phyloP scores from a whole-genome alignment of 225 moss, liverwort and hornwort species.

The Antitrichia curtipendula region DNA sequence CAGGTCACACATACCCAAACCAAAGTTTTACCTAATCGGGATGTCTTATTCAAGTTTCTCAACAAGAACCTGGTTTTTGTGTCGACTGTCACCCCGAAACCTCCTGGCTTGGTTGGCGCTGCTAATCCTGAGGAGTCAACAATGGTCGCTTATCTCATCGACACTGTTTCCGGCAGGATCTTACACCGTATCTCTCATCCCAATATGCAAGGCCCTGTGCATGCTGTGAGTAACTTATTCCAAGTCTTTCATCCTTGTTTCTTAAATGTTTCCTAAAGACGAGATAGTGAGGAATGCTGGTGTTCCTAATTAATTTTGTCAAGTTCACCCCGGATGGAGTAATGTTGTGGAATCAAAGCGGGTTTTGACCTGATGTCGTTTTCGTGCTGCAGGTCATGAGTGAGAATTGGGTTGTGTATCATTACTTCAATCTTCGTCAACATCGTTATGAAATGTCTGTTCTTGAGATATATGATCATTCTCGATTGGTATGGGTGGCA shows the following conservation, averaged over 20 bases:
- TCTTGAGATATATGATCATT: conserved; percentile 79
- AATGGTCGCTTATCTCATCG: conserved; percentile 78
- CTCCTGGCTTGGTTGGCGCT: conserved; percentile 45
- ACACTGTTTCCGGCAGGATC: conserved; percentile 81
- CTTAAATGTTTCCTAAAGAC: background rate
- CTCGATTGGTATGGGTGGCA: conserved; percentile 56
- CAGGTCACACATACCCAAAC: conserved; percentile 92
- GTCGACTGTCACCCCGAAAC: conserved; percentile 67
- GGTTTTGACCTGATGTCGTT: background rate
- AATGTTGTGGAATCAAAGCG: background rate
- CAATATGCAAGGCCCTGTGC: conserved; percentile 77
- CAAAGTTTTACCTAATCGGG: conserved; percentile 73
- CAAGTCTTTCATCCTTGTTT: background rate
- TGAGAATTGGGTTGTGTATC: conserved; percentile 98
- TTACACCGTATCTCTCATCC: conserved; percentile 81
- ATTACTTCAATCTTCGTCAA: conserved; percentile 88
- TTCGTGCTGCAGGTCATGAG: conserved; percentile 61
- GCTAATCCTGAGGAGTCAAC: conserved; percentile 73
- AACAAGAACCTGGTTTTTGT: conserved; percentile 89
- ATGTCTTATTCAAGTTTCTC: conserved; percentile 78
- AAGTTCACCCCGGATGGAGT: background rate
- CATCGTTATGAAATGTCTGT: conserved; percentile 95
- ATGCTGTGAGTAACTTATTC: conserved; percentile 55
- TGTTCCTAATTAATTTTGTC: background rate
- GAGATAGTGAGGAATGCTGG: background rate